Evolutionary conservation across 2,329 filamentous ascomycete species (phyloP).

Genomic region (Cyanodermella asteris): DNA sequence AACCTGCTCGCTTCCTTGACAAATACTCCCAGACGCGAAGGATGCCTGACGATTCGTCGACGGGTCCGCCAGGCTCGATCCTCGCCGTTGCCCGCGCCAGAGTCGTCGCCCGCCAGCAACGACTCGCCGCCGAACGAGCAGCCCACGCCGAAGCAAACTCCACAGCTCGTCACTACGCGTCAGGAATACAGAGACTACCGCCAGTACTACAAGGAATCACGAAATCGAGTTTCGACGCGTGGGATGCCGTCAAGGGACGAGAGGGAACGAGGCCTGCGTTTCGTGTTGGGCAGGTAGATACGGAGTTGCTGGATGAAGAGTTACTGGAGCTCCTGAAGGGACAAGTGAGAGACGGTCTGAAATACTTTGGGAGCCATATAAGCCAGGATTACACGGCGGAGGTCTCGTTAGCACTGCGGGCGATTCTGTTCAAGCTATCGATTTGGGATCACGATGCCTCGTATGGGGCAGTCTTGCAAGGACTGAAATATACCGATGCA

Average conservation of each 20-base stretch:
- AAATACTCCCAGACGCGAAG: no score
- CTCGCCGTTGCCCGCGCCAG: no score
- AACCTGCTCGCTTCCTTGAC: no score
- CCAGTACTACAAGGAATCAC: no score
- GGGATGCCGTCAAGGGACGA: constrained; percentile 50
- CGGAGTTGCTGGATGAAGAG: constrained; percentile 85
- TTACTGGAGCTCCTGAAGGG: constrained; percentile 63
- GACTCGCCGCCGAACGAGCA: no score
- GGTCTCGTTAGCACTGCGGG: constrained; percentile 55
- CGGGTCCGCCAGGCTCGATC: no score
- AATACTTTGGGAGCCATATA: constrained; percentile 57
- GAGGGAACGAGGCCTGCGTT: constrained; percentile 70
- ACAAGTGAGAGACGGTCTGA: constrained; percentile 72
- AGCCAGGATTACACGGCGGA: constrained; percentile 76
- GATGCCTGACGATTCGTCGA: no score
- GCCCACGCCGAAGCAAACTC: no score
- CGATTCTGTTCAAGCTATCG: constrained; percentile 75
- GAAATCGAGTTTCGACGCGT: constrained; percentile 32
- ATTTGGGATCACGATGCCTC: constrained; percentile 94
- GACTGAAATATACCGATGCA: constrained; percentile 74
- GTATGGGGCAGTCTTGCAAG: constrained; percentile 83
- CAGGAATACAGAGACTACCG: no score
- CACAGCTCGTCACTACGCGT: no score
- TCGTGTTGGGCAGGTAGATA: constrained; percentile 86
- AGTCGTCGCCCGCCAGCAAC: no score